These are phyloP conservation scores for Torrubiella hemipterigena DNA, from an alignment of 2,329 filamentous ascomycete species.

Conservation along the genomic window DNA sequence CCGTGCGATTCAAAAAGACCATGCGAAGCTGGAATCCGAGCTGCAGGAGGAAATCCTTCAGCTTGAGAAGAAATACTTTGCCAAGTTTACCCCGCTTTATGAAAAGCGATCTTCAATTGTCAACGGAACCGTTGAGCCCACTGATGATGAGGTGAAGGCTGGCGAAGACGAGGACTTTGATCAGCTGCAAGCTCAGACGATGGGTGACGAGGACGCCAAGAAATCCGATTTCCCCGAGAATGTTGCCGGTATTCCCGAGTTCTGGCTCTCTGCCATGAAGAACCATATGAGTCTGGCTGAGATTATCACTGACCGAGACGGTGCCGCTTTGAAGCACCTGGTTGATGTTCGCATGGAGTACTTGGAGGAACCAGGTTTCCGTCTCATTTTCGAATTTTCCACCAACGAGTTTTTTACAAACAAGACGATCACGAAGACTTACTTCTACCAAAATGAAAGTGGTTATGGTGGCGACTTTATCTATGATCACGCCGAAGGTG, in stretches of 20 bases:
- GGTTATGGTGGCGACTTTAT: constrained; percentile 99
- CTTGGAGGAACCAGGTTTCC: constrained; percentile 95
- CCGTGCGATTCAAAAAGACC: constrained; percentile 97
- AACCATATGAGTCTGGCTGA: constrained; percentile 95
- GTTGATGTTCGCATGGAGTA: constrained; percentile 98
- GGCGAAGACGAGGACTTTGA: constrained; percentile 74
- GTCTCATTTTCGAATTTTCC: constrained; percentile 91
- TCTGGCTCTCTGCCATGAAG: constrained; percentile 99
- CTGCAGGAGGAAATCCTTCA: constrained; percentile 98
- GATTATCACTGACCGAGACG: constrained; percentile 97
- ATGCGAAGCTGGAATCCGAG: constrained; percentile 94
- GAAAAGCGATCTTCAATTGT: constrained; percentile 88
- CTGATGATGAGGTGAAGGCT: constrained; percentile 73
- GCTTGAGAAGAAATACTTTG: constrained; percentile 99
- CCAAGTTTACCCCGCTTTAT: constrained; percentile 96
- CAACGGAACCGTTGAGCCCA: constrained; percentile 77
- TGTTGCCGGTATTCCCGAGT: constrained; percentile 83
- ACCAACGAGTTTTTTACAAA: constrained; percentile 97
- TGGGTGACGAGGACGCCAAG: constrained; percentile 48
- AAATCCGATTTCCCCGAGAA: constrained; percentile 43
- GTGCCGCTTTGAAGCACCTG: constrained; percentile 81
- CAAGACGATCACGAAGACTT: constrained; percentile 95
- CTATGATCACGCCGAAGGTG: constrained; percentile 96
- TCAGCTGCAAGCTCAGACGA: constrained; percentile 58
- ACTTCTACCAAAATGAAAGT: constrained; percentile 98